Conservation (phyloP, 768 basidiomycete species). For the Kwoniella dejecticola region DNA sequence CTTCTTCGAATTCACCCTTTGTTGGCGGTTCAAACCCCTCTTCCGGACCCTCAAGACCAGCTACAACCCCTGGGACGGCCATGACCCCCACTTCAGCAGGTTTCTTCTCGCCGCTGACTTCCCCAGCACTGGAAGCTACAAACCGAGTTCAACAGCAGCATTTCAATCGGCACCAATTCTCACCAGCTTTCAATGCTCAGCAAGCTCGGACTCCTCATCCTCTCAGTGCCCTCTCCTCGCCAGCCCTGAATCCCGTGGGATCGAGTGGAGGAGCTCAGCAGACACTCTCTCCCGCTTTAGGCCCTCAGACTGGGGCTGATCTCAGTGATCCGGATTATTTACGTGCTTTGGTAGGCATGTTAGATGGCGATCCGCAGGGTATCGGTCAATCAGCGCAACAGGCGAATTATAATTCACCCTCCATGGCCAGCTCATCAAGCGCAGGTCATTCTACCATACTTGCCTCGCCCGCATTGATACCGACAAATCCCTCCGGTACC, state of each 20-base stretch:
- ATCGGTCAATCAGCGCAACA: constrained; percentile 13
- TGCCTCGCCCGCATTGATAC: constrained; percentile 15
- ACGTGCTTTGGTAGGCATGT: constrained; percentile 36
- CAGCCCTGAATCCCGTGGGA: constrained; percentile 48
- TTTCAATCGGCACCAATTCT: constrained; percentile 24
- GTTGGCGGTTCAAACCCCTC: constrained; percentile 51
- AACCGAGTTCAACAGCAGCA: constrained; percentile 13
- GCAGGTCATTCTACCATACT: constrained; percentile 19
- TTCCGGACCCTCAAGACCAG: constrained; percentile 53
- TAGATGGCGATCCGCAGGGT: constrained; percentile 23
- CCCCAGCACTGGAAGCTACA: constrained; percentile 55
- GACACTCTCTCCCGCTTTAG: constrained; percentile 50
- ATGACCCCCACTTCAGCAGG: constrained; percentile 41
- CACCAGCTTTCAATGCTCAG: constrained; percentile 24
- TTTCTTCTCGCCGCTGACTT: constrained; percentile 57
- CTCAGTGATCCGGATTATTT: constrained; percentile 44
- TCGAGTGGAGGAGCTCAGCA: constrained; percentile 48
- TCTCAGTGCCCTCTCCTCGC: constrained; percentile 37
- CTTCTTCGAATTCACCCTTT: constrained; percentile 63
- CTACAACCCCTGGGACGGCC: constrained; percentile 37
- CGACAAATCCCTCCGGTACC: constrained; percentile 5
- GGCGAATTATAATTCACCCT: constrained; percentile 12
- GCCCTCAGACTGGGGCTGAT: constrained; percentile 37
- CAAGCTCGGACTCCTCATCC: constrained; percentile 37
- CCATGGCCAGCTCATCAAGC: constrained; percentile 13